Conservation (phyloP, 75 land plant genomes). For the Picea sitchensis region DNA sequence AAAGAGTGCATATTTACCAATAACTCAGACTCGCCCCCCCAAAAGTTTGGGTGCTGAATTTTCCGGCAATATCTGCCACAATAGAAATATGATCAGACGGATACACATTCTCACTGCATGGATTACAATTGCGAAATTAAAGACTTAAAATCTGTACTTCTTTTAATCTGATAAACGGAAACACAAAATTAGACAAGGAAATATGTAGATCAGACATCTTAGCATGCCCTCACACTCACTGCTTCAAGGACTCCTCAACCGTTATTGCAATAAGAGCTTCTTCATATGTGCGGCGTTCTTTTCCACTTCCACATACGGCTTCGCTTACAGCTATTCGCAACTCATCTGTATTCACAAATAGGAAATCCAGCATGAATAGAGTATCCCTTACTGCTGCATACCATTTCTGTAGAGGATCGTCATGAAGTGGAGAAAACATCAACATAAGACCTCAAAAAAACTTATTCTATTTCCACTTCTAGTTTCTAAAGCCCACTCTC, state of each 20-base stretch:
- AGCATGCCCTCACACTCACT: conserved; percentile 28
- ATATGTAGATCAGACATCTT: background rate
- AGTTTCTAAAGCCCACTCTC: background rate
- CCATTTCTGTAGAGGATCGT: conserved; percentile 59
- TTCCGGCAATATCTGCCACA: conserved; percentile 80
- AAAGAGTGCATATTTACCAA: conserved; percentile 45
- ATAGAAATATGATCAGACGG: conserved; percentile 5
- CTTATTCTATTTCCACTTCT: background rate
- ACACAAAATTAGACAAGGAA: background rate
- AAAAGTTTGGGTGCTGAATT: conserved; percentile 67
- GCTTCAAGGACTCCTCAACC: conserved; percentile 74
- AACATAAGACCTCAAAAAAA: background rate
- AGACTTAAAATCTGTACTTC: background rate
- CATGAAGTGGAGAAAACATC: background rate
- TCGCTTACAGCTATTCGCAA: conserved; percentile 88
- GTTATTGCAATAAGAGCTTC: conserved; percentile 87
- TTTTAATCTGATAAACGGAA: conserved; percentile 1
- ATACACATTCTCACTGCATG: background rate
- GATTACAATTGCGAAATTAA: background rate
- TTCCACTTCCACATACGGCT: conserved; percentile 65
- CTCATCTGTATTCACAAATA: conserved; percentile 58
- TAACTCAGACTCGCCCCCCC: conserved; percentile 96
- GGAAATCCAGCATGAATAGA: conserved; percentile 17
- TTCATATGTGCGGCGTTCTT: conserved; percentile 60
- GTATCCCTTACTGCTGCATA: conserved; percentile 86